A percentile compares a stretch with the other conserved stretches of the same genome.
These are phyloP conservation scores for Clavaria fumosa DNA, from an alignment of 768 basidiomycete genomes.

Conservation along the genomic window DNA sequence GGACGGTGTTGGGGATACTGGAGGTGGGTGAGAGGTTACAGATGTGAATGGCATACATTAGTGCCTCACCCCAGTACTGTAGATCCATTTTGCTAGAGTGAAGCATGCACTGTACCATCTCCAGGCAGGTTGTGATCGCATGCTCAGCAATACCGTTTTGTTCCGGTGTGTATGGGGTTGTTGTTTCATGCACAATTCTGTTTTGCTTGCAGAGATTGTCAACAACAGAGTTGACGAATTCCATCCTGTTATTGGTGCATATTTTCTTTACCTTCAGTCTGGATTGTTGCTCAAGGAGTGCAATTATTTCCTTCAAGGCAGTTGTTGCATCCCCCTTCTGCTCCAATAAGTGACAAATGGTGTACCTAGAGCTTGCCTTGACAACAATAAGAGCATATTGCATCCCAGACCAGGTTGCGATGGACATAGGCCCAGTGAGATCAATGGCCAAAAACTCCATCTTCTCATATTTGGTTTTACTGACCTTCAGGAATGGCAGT, in stretches of 20 bases:
- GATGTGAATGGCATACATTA: constrained; percentile 15
- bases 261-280: no score
- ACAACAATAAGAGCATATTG: not conserved
- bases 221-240: no score
- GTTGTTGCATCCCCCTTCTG: no score
- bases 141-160: constrained; percentile 22
- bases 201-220: constrained; percentile 8
- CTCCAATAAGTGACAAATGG: constrained; percentile 2
- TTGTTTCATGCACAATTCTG: constrained; percentile 16
- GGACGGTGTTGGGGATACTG: constrained; percentile 2
- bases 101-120: no score
- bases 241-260: no score
- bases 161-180: constrained; percentile 15
- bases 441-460: no score
- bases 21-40: constrained; percentile 8
- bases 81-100: constrained; percentile 9
- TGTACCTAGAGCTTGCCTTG: not conserved
- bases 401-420: constrained; percentile 1
- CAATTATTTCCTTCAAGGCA: no score
- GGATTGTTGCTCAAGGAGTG: no score
- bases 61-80: constrained; percentile 17
- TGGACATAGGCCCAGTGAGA: no score
- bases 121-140: no score
- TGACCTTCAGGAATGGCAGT: no score
- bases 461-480: constrained; percentile 11